Evolutionary conservation across 140 eudicot genomes (phyloP).

Genomic region (Bidens hawaiensis): DNA sequence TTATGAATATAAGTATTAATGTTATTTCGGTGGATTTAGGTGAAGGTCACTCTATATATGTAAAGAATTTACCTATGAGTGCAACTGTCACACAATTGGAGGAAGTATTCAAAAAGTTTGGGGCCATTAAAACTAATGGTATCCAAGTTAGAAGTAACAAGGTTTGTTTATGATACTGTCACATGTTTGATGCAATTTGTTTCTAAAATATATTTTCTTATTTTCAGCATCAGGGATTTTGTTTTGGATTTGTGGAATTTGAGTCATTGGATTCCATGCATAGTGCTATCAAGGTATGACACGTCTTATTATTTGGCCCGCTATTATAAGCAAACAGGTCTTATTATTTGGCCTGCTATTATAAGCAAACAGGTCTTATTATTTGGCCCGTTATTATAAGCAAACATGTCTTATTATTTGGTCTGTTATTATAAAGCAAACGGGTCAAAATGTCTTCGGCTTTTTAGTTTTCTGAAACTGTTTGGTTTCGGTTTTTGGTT

Average conservation of each 20-base stretch:
- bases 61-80: slow-evolving; percentile 57
- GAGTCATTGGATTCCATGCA: slow-evolving; percentile 59
- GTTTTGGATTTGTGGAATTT: slow-evolving; percentile 91
- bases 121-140: slow-evolving; percentile 55
- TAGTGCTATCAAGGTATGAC: slow-evolving; percentile 66
- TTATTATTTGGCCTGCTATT: too few relatives aligned
- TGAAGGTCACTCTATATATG: slow-evolving; percentile 64
- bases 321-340: too few relatives aligned
- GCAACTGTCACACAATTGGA: slow-evolving; percentile 47
- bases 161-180: slow-evolving; percentile 32
- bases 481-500: too few relatives aligned
- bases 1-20: slow-evolving; percentile 1
- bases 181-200: neutral
- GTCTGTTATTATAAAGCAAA: too few relatives aligned
- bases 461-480: too few relatives aligned
- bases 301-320: too few relatives aligned
- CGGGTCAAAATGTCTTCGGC: too few relatives aligned
- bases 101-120: slow-evolving; percentile 57
- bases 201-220: neutral
- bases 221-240: slow-evolving; percentile 56
- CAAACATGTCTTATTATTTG: too few relatives aligned
- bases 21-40: slow-evolving; percentile 16
- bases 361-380: too few relatives aligned
- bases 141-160: slow-evolving; percentile 69
- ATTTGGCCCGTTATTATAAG: too few relatives aligned